Base-by-base conservation (phyloP, 345 rosid species). In the Cardiospermum halicacabum region DNA sequence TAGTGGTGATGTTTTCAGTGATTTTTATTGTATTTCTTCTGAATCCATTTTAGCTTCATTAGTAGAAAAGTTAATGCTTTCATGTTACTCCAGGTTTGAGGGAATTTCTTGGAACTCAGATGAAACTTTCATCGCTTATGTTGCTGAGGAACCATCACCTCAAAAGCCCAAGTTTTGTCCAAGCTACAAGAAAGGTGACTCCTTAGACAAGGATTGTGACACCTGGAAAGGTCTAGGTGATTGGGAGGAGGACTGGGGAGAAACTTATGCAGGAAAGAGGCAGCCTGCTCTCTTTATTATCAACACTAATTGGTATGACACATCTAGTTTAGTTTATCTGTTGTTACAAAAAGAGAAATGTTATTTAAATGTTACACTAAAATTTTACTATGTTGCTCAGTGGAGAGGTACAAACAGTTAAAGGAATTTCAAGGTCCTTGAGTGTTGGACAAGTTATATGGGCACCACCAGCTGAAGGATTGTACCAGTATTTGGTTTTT, bases 201-300 rank as follows among this genome's bases (percentile, higher is more conserved):
- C 84, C 39, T 62, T 67, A 30, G 92, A 84, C 13, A 89, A 80
- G 56, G 93, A 89, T 53, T 19, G 67, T 64, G n/a, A 75, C 60
- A 80, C 78, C 87, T 94, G 99, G 99, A 87, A 84, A 78, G 97
- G 91, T 70, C 91, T 80, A 77, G 99, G 99, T 47, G 95, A 94
- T 75, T 91, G 92, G 94, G 92, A 89, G 76, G 99, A 34, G 39
- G 39, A 34, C 10, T 34, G 39, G 39, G 39, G 39, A 11, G 39
- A 94, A 84, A 85, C 85, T 40, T 94, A 91, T 64, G 89, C 87
- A 0, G 96, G 97, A 30, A 94, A 91, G 79, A 87, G 81, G 69
- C 92, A 79, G 75, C 89, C 96, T 56, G 83, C 89, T 1, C 61
- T 91, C 22, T 94, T 91, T 65, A 89, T 89, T 60, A 77, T 87